phyloP scores from a whole-genome alignment of 2,329 filamentous ascomycete genomes.

The Cryphonectria naterciae region DNA sequence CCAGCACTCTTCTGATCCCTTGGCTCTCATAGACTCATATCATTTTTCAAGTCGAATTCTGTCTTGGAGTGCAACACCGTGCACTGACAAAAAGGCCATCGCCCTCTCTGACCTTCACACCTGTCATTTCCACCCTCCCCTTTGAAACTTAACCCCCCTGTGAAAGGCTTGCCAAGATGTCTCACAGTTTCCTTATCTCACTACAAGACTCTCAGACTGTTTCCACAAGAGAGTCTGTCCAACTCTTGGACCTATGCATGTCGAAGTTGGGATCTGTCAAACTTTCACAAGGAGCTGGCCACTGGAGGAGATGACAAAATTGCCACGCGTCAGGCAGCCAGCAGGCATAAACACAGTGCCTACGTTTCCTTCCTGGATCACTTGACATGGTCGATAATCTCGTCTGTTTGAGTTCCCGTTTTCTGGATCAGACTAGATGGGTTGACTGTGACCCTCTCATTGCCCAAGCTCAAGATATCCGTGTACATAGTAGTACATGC shows the following conservation, averaged over 20 bases:
- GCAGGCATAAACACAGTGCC: too few species aligned
- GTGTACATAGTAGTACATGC: too few species aligned
- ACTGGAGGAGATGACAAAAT: too few species aligned
- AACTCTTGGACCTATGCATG: background rate
- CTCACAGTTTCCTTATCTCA: background rate
- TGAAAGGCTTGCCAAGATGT: slow-evolving; percentile 1
- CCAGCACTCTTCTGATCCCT: background rate
- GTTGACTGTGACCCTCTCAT: background rate
- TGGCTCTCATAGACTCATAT: background rate
- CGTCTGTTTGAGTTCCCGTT: too few species aligned
- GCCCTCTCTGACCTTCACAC: background rate
- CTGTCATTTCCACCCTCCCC: background rate
- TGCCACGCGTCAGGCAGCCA: too few species aligned
- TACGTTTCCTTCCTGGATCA: background rate
- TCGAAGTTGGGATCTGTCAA: background rate
- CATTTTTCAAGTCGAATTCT: background rate
- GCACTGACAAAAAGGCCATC: background rate
- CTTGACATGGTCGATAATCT: background rate
- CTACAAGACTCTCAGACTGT: background rate
- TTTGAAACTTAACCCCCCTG: background rate
- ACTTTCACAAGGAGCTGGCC: background rate
- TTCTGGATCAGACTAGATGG: too few species aligned
- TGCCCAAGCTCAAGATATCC: too few species aligned
- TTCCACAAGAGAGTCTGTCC: background rate
- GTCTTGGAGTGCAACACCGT: background rate